These are phyloP conservation scores for Verbena officinalis DNA, from an alignment of 257 asterid species.

Conservation along the genomic window DNA sequence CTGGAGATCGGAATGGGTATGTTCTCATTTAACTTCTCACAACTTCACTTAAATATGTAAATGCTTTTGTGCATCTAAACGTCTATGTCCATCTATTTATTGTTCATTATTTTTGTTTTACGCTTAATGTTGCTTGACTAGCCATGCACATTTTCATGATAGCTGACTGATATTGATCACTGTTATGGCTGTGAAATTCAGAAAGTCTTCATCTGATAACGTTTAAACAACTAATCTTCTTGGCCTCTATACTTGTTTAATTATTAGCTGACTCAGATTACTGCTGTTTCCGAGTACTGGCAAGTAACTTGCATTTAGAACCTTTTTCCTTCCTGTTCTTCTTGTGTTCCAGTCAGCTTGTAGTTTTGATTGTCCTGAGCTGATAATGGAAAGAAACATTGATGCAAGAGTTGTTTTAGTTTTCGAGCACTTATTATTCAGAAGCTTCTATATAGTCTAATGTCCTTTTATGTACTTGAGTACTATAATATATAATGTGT, in stretches of 20 bases:
- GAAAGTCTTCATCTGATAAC: too few species aligned
- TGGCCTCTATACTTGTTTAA: too few species aligned
- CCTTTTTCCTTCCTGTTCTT: too few species aligned
- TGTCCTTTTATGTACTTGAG: background rate
- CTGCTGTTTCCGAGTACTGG: too few species aligned
- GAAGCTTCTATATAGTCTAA: background rate
- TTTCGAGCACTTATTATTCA: background rate
- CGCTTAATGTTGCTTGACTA: background rate
- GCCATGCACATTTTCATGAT: background rate
- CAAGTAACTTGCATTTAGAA: too few species aligned
- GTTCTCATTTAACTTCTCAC: slow-evolving; percentile 26
- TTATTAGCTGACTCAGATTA: too few species aligned
- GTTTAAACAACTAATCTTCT: too few species aligned
- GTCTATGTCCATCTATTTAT: background rate
- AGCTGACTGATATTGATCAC: background rate
- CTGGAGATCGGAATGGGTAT: slow-evolving; percentile 95
- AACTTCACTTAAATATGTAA: slow-evolving; percentile 5
- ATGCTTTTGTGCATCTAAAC: slow-evolving; percentile 8
- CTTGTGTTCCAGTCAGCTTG: too few species aligned
- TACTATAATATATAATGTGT: background rate
- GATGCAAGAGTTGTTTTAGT: too few species aligned
- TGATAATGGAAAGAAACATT: too few species aligned
- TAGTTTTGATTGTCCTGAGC: too few species aligned
- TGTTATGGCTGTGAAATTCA: background rate
- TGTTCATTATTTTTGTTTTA: background rate